Base-by-base conservation (phyloP, 352 stramenopile genomes). In the Pythium phragmitis region DNA sequence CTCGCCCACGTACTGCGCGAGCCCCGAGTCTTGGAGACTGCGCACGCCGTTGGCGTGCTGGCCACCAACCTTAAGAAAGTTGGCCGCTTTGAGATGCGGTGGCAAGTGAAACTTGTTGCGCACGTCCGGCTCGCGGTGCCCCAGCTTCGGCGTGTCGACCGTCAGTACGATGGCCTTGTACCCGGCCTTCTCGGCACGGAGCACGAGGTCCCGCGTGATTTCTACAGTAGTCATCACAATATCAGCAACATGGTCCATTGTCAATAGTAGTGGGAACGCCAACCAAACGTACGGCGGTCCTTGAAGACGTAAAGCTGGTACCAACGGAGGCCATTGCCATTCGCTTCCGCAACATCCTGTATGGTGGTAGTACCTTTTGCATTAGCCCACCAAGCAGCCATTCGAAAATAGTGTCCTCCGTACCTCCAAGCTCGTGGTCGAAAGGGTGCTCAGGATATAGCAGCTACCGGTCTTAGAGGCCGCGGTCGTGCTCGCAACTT, bases 261-360 rank as follows among this genome's bases (percentile, higher is more conserved):
- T 46, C 8, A 17, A 21, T 30, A 19, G 14, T 17, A 46, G 13
- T 3, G 39, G 5, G 14, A 46, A 21, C 39, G 39, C 5, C 0
- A 16, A n/a, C 7, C 13, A 12, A 58, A 77, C 71, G 42, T 66
- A 87, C 80, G 64, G 36, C 83, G 78, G 76, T 92, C 81, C 54
- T 96, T 96, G 79, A 97, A 98, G n/a, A 99, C 93, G 72, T 99
- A 99, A 37, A 99, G 81, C 68, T 99, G 96, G 70, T 96, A 98
- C 67, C 97, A 96, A 59, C 96, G 94, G 16, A 97, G 78, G 9
- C 92, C 91, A 50, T 89, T 56, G 7, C 77, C 73, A 54, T 88
- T 89, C 8, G 50, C 43, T 17, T 21, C 8, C 39, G 51, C 43
- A 7, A 57, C 57, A 33, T 61, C 45, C 56, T 91, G 53, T 11